A percentile compares a stretch with the other conserved stretches of the same genome.
phyloP scores from a whole-genome alignment of 768 basidiomycete species.

The Kwoniella botswanensis region DNA sequence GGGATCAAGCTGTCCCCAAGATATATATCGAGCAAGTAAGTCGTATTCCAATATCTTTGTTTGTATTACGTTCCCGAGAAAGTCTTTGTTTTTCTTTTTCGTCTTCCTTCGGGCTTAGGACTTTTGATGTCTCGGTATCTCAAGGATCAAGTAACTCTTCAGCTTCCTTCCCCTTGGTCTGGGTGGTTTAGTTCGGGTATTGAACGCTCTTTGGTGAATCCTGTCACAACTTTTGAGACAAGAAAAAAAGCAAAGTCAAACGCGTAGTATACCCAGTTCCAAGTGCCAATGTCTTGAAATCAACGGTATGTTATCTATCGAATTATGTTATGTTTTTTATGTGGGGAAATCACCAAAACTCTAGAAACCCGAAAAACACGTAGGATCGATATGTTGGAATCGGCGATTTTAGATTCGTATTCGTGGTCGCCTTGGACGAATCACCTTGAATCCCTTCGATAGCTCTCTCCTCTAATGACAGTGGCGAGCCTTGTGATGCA shows the following conservation, averaged over 20 bases:
- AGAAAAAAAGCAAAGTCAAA: neutral
- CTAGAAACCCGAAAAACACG: too few species aligned
- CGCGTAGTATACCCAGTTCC: neutral
- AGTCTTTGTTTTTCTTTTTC: neutral
- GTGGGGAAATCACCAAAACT: too few species aligned
- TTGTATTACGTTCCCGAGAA: neutral
- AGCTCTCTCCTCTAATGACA: neutral
- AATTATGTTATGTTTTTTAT: neutral
- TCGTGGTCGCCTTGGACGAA: neutral
- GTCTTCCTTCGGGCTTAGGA: neutral
- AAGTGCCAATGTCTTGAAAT: neutral
- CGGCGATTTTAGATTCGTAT: neutral
- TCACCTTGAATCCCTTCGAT: neutral
- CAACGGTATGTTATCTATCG: neutral
- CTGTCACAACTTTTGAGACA: neutral
- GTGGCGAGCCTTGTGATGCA: neutral
- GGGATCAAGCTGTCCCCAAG: neutral
- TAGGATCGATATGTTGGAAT: too few species aligned
- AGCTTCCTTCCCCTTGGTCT: too few species aligned
- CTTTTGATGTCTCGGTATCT: neutral
- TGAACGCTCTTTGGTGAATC: neutral
- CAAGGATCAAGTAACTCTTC: neutral
- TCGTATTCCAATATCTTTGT: neutral
- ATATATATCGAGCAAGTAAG: neutral
- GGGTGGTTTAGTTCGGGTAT: neutral